These are phyloP conservation scores for Esteya vermicola DNA, from an alignment of 2,329 filamentous ascomycete species.

Conservation along the genomic window DNA sequence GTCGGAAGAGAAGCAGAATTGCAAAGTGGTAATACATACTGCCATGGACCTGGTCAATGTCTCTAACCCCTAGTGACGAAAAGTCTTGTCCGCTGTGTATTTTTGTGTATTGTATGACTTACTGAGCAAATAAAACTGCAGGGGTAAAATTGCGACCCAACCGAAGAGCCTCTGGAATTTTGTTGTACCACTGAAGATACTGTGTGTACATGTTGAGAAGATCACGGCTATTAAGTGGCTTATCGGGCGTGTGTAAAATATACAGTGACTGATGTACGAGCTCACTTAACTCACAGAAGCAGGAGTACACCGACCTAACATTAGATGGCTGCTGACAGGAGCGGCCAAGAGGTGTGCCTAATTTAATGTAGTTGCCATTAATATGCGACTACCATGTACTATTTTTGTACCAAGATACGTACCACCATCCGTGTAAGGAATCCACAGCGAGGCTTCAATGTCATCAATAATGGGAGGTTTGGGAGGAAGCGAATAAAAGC, in stretches of 20 bases:
- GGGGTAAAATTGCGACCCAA: constrained; percentile 58
- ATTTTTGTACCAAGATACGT: constrained; percentile 1
- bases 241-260: constrained; percentile 56
- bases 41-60: neutral
- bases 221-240: constrained; percentile 47
- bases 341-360: constrained; percentile 38
- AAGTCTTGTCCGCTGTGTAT: neutral
- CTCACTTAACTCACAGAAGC: constrained; percentile 59
- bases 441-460: constrained; percentile 45
- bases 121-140: constrained; percentile 62
- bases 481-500: constrained; percentile 38
- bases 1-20: constrained; percentile 60
- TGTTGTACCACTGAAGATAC: constrained; percentile 59
- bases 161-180: constrained; percentile 48
- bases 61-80: neutral
- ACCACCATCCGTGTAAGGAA: constrained; percentile 45
- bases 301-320: constrained; percentile 52
- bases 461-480: constrained; percentile 47
- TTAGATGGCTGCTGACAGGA: constrained; percentile 51
- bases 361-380: neutral
- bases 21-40: constrained; percentile 60
- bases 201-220: constrained; percentile 51
- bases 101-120: constrained; percentile 22
- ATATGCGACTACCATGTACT: neutral
- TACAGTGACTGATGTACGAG: constrained; percentile 59